Conservation (phyloP, 2,329 filamentous ascomycete genomes). For the Parascedosporium putredinis region DNA sequence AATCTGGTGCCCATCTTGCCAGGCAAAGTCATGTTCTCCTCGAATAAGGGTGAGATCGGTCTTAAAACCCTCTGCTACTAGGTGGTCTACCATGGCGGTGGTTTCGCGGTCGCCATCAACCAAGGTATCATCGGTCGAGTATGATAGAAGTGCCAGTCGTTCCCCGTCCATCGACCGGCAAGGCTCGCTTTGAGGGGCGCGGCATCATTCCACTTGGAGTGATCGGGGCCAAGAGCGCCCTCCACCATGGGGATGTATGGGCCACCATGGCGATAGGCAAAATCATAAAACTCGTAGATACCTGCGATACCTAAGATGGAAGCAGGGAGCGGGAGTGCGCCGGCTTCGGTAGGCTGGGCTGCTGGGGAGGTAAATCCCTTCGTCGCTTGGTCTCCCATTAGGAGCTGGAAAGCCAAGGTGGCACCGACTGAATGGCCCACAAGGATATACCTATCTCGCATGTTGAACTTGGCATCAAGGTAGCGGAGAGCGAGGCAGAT, state of each 20-base stretch:
- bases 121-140: constrained; percentile 36
- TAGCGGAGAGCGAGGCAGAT: constrained; percentile 39
- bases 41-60: constrained; percentile 25
- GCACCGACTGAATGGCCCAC: constrained; percentile 55
- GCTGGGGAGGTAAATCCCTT: not conserved
- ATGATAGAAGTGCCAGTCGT: constrained; percentile 29
- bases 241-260: constrained; percentile 47
- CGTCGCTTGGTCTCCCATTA: constrained; percentile 29
- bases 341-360: constrained; percentile 12
- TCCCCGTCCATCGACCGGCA: constrained; percentile 24
- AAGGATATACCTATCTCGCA: constrained; percentile 42
- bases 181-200: constrained; percentile 42
- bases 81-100: constrained; percentile 39
- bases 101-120: constrained; percentile 47
- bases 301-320: constrained; percentile 54
- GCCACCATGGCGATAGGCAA: constrained; percentile 35
- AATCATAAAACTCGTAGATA: constrained; percentile 52
- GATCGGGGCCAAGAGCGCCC: constrained; percentile 49
- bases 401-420: constrained; percentile 38
- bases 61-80: constrained; percentile 28
- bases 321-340: constrained; percentile 28
- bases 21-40: constrained; percentile 54
- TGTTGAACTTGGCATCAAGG: constrained; percentile 33
- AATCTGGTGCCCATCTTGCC: constrained; percentile 45
- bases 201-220: constrained; percentile 38